These are phyloP conservation scores for Caryopteris hybrid DNA, from an alignment of 305 asterid genomes.

Conservation along the genomic window DNA sequence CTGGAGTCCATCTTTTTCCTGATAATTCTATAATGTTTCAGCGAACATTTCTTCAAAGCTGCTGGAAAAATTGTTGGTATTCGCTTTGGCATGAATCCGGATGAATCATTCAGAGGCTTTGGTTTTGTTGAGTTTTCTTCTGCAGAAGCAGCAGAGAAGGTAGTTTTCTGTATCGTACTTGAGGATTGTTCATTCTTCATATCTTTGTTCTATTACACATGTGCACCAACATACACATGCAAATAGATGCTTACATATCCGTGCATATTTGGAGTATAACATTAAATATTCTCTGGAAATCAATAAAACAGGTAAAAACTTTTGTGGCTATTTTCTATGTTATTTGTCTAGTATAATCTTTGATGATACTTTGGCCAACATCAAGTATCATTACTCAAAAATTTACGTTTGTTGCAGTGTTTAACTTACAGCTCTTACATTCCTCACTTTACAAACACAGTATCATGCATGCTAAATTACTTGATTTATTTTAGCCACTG, in stretches of 20 bases:
- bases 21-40: constrained; percentile 22
- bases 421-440: not conserved
- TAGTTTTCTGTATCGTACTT: not conserved
- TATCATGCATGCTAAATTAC: not conserved
- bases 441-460: not conserved
- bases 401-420: not conserved
- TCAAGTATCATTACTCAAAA: not conserved
- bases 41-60: constrained; percentile 65
- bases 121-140: constrained; percentile 85
- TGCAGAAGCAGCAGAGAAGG: constrained; percentile 67
- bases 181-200: not conserved
- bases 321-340: not conserved
- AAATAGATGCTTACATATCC: not conserved
- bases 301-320: not conserved
- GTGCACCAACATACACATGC: not conserved
- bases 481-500: not conserved
- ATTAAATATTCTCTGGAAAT: not conserved
- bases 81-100: constrained; percentile 51
- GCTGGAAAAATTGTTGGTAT: constrained; percentile 67
- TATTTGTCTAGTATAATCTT: not conserved
- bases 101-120: constrained; percentile 66
- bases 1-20: not conserved
- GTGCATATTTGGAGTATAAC: not conserved
- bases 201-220: not conserved
- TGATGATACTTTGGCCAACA: not conserved